Evolutionary conservation across 129 eudicot species (phyloP), one percentile per base, ranked within the genome.

Genomic region (Pulicaria dysenterica): DNA sequence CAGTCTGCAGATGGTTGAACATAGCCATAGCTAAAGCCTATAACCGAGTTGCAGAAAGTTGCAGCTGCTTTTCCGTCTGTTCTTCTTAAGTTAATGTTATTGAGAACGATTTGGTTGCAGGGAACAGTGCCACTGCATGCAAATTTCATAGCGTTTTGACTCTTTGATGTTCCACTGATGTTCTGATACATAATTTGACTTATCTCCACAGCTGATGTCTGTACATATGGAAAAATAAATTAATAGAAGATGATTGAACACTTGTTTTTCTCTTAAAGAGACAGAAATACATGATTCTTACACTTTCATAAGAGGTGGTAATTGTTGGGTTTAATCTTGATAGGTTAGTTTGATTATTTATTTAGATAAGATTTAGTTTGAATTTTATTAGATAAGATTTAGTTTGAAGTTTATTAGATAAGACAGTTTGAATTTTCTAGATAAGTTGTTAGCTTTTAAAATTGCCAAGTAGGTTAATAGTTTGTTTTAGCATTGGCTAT

Each of bases 121-220:
- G 97, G 99, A 61, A 91, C 91, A 5, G 86, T 72, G 72, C 90
- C 88, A 46, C 99, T 95, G 81, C 99, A 95, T 11, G 94, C 88
- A 78, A 95, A 91, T 62, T 76, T 84, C 86, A 95, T 91, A 54
- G 95, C 97, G 51, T 72, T 39, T 69, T 75, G 65, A 73, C 89
- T 86, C 74, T 64, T 86, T 68, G 97, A 81, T 2, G 95, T 90
- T 64, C 99, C 99, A 19, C 82, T 83, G 42, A 95, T 85, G 85
- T 90, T 86, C 73, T 74, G 82, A 80, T 81, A 95, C 89, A 95
- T 69, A 10, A 95, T 81, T 76, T 90, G 82, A 72, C 94, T 95
- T 69, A 95, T 83, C 81, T 86, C 90, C 78, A 95, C 88, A 12
- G 99, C 97, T 14, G 91, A 76, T 38, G 97, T 88, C 99, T 95